These are phyloP conservation scores for Psilocybe sp. DNA, from an alignment of 768 basidiomycete species.

Conservation along the genomic window DNA sequence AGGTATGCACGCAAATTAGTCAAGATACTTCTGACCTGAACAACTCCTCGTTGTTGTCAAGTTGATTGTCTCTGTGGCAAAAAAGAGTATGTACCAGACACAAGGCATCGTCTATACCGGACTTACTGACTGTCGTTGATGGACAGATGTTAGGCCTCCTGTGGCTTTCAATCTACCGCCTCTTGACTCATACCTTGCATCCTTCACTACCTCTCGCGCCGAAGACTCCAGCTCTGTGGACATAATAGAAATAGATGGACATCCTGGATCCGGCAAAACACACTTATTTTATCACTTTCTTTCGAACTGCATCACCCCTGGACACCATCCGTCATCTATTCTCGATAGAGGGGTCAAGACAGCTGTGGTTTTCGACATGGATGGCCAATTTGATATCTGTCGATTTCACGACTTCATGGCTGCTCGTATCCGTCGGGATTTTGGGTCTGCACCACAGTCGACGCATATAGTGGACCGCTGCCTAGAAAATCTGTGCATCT, in stretches of 20 bases:
- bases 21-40: no score
- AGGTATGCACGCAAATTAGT: no score
- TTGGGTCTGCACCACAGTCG: slow-evolving; percentile 20
- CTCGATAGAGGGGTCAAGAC: slow-evolving; percentile 63
- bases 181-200: slow-evolving; percentile 29
- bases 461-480: slow-evolving; percentile 20
- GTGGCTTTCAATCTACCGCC: slow-evolving; percentile 18
- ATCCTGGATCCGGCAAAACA: slow-evolving; percentile 73
- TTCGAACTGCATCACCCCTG: slow-evolving; percentile 56
- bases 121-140: no score
- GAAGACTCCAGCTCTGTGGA: slow-evolving; percentile 44
- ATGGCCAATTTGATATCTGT: slow-evolving; percentile 57
- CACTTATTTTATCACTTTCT: slow-evolving; percentile 71
- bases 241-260: slow-evolving; percentile 75
- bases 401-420: slow-evolving; percentile 54
- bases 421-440: slow-evolving; percentile 36
- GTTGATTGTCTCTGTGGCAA: no score
- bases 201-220: slow-evolving; percentile 6
- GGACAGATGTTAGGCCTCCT: no score
- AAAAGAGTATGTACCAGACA: no score
- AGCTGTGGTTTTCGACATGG: slow-evolving; percentile 70
- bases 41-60: no score
- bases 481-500: slow-evolving; percentile 62
- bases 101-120: no score
- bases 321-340: slow-evolving; percentile 20